Conservation (phyloP, 345 rosid species). For the Lepidium africanum region DNA sequence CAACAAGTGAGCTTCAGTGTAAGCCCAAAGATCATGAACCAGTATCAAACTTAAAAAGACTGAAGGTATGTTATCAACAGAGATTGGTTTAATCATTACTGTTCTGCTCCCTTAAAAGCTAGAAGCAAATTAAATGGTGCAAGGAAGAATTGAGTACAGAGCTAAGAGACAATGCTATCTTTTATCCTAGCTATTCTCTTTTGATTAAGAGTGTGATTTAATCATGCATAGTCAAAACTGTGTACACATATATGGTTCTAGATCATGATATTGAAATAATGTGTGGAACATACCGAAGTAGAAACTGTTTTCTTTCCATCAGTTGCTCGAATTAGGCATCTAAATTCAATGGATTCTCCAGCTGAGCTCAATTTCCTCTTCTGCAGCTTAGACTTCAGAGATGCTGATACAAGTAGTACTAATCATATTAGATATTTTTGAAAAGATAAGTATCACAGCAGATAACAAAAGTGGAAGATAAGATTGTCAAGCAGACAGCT, state of each 20-base stretch:
- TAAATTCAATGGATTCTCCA: conserved; percentile 59
- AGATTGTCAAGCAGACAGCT: neutral
- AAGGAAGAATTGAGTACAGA: neutral
- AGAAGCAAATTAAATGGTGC: neutral
- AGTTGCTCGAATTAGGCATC: conserved; percentile 91
- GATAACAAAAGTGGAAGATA: neutral
- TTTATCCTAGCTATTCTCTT: neutral
- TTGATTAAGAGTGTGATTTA: neutral
- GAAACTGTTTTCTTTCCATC: conserved; percentile 73
- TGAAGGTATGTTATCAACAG: neutral
- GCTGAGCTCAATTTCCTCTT: conserved; percentile 57
- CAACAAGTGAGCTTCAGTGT: neutral
- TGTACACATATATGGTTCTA: neutral
- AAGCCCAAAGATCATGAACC: neutral
- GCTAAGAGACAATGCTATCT: neutral
- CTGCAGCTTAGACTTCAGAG: conserved; percentile 73
- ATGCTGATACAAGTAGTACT: conserved; percentile 36
- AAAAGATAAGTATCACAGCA: neutral
- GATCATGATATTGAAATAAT: neutral
- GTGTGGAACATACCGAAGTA: conserved; percentile 51
- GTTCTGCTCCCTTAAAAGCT: neutral
- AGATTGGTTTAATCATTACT: neutral
- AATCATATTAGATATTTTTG: neutral
- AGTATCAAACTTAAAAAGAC: neutral
- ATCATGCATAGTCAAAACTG: neutral